phyloP scores from a whole-genome alignment of 164 flowering plant species.

The Chimonanthus salicifolius region DNA sequence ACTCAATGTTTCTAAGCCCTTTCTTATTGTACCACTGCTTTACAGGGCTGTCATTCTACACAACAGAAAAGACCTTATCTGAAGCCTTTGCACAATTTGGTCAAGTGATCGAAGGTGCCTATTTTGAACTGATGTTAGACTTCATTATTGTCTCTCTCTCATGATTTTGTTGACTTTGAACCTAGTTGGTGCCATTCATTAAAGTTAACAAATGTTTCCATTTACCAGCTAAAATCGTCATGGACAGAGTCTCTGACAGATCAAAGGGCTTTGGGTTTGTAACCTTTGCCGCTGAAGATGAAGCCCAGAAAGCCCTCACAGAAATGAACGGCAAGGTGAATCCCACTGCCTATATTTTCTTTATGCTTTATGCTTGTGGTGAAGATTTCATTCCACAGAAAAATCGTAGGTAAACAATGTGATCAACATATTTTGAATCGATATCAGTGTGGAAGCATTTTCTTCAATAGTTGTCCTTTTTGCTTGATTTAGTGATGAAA shows the following conservation, averaged over 20 bases:
- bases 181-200: not conserved
- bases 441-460: not conserved
- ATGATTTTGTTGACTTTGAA: not conserved
- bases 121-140: not conserved
- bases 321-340: slow-evolving; percentile 84
- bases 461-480: not conserved
- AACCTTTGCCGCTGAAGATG: slow-evolving; percentile 78
- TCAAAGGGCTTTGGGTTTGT: slow-evolving; percentile 95
- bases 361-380: not conserved
- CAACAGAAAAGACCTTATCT: slow-evolving; percentile 55
- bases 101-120: slow-evolving; percentile 74
- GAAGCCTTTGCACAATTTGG: slow-evolving; percentile 82
- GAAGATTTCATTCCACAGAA: not conserved
- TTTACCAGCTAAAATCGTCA: slow-evolving; percentile 55
- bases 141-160: not conserved
- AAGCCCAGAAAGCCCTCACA: slow-evolving; percentile 56
- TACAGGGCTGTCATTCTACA: slow-evolving; percentile 75
- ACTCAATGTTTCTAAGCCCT: not conserved
- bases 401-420: not conserved
- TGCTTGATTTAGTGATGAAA: not conserved
- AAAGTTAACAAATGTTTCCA: not conserved
- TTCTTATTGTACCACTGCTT: not conserved
- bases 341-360: not conserved
- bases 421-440: not conserved
- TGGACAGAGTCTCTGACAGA: slow-evolving; percentile 61